phyloP scores from a whole-genome alignment of 2,329 filamentous ascomycete genomes.

The Bipolaris zeicola region DNA sequence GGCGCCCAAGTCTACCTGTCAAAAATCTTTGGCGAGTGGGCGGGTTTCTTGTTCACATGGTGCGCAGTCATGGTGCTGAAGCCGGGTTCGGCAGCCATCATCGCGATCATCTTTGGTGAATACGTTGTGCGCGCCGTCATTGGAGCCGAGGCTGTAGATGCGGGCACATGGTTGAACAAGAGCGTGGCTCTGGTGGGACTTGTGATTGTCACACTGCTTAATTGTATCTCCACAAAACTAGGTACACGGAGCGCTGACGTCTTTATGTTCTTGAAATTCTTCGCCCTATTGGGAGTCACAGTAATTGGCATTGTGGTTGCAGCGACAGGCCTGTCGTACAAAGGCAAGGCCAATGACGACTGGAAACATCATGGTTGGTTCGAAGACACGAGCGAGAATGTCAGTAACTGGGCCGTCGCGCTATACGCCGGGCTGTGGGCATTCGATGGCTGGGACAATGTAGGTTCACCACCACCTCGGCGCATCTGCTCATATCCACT shows the following conservation, averaged over 20 bases:
- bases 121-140: conserved; percentile 89
- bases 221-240: conserved; percentile 87
- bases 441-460: conserved; percentile 98
- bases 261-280: conserved; percentile 97
- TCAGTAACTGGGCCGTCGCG: conserved; percentile 89
- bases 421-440: conserved; percentile 97
- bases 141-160: conserved; percentile 80
- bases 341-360: conserved; percentile 75
- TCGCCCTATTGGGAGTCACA: conserved; percentile 84
- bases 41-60: conserved; percentile 96
- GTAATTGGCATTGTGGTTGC: conserved; percentile 89
- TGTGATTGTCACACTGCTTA: conserved; percentile 77
- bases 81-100: conserved; percentile 90
- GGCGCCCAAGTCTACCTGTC: conserved; percentile 91
- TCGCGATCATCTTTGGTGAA: conserved; percentile 97
- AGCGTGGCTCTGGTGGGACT: conserved; percentile 79
- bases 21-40: conserved; percentile 94
- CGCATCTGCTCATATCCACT: conserved; percentile 13
- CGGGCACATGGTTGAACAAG: conserved; percentile 90
- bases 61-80: conserved; percentile 92
- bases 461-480: conserved; percentile 53
- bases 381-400: conserved; percentile 76
- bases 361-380: conserved; percentile 94
- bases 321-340: conserved; percentile 77
- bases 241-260: conserved; percentile 86